Base-by-base conservation (phyloP, 108 stramenopile genomes). In the Asterionellopsis glacialis region DNA sequence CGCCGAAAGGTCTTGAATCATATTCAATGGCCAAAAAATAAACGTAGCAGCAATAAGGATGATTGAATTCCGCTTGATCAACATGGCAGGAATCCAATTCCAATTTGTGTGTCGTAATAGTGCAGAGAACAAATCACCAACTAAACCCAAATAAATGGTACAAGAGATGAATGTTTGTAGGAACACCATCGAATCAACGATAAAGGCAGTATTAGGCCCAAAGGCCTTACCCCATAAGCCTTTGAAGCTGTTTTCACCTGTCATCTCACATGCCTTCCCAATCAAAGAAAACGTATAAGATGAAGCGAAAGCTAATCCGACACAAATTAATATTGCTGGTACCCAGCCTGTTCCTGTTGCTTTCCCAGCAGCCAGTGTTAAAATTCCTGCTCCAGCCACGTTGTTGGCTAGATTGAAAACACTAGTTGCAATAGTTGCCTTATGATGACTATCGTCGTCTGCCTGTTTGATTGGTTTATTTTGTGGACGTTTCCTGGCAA, bases 371-470 rank as follows among this genome's bases (percentile, higher is more conserved):
- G 72, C 50, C 10, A 83, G 57, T 12, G 77, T 77, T 23, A 83
- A 42, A 22, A 83, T 69, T 16, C 82, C 82, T 47, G 78, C 78
- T 22, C 82, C 82, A 11, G 82, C 82, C 9, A 83, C 78, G 52
- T 83, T 83, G 68, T 83, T 83, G 25, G 77, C 82, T n/a, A 83
- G 51, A 53, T 83, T 83, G 67, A 83, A 83, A 11, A 79, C 71
- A 15, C 73, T 71, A 2, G 75, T 41, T 12, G 64, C 55, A 12
- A 76, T 68, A 15, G 61, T 59, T 22, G 76, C 71, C 22, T 45
- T 65, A 41, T 47, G 43, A 25, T 39, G 0, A 24, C 50, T 28
- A 2, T 59, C 47, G 56, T 50, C 48, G 9, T 48, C 9, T 4
- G 2, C 47, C 33, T 33, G 33, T n/a, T n/a, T n/a, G 33, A 33